phyloP scores from a whole-genome alignment of 2,329 filamentous ascomycete species.

The Chrysoporthe deuterocubensis region DNA sequence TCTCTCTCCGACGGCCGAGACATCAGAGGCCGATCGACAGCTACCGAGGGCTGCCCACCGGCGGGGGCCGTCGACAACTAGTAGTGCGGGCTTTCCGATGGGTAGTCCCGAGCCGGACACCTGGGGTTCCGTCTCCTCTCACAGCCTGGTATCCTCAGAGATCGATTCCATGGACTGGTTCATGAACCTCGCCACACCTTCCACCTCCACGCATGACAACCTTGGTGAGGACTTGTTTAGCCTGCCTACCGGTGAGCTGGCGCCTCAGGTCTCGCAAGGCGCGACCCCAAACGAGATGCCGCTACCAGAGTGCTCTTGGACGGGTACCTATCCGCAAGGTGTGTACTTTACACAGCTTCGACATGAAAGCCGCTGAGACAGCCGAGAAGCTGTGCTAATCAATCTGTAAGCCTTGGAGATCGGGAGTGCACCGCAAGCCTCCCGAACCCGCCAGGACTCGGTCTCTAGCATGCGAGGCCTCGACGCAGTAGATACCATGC shows the following conservation, averaged over 20 bases:
- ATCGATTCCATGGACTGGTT: background rate
- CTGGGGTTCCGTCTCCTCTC: background rate
- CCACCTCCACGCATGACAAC: background rate
- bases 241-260: background rate
- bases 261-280: background rate
- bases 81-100: background rate
- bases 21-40: background rate
- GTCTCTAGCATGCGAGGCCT: background rate
- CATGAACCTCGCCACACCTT: background rate
- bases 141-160: background rate
- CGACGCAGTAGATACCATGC: background rate
- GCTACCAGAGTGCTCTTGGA: background rate
- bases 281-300: background rate
- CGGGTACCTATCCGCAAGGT: background rate
- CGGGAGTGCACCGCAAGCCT: background rate
- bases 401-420: background rate
- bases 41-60: background rate
- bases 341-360: background rate
- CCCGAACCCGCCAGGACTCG: background rate
- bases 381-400: background rate
- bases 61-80: background rate
- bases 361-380: background rate
- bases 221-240: background rate
- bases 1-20: background rate
- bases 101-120: background rate